phyloP scores from a whole-genome alignment of 2,329 filamentous ascomycete species.

The Massarina eburnea region DNA sequence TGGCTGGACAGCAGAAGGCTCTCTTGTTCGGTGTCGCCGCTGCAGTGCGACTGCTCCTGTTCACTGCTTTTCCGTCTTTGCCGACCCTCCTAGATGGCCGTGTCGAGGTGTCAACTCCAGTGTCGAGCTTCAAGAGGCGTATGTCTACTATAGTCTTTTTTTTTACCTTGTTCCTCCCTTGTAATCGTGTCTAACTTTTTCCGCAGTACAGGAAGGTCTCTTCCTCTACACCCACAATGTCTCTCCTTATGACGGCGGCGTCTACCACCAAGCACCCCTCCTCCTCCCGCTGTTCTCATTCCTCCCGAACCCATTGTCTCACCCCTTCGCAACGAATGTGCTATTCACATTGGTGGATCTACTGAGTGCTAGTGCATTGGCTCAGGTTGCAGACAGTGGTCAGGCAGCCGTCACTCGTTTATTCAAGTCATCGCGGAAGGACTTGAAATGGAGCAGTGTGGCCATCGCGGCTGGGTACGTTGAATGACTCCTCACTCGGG shows the following conservation, averaged over 20 bases:
- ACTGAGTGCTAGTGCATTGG: slow-evolving; percentile 76
- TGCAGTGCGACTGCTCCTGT: slow-evolving; percentile 76
- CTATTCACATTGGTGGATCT: slow-evolving; percentile 83
- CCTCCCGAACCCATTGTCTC: slow-evolving; percentile 68
- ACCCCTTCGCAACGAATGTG: slow-evolving; percentile 73
- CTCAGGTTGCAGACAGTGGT: slow-evolving; percentile 77
- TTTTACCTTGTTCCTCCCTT: background rate
- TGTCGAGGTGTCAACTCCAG: slow-evolving; percentile 94
- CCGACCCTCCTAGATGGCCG: slow-evolving; percentile 84
- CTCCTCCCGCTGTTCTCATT: slow-evolving; percentile 90
- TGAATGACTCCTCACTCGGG: too few relatives aligned
- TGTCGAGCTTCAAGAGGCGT: slow-evolving; percentile 98
- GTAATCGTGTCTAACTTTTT: slow-evolving; percentile 18
- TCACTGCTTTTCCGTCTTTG: slow-evolving; percentile 77
- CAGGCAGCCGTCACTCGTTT: slow-evolving; percentile 73
- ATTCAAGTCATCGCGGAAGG: slow-evolving; percentile 77
- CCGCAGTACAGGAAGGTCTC: slow-evolving; percentile 88
- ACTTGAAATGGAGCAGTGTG: slow-evolving; percentile 72
- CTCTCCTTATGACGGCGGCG: slow-evolving; percentile 94
- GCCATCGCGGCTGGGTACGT: slow-evolving; percentile 76
- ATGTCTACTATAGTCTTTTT: slow-evolving; percentile 42
- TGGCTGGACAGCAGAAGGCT: slow-evolving; percentile 59
- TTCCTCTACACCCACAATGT: slow-evolving; percentile 97
- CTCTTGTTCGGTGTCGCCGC: slow-evolving; percentile 76
- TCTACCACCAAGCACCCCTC: slow-evolving; percentile 75